Conservation (phyloP, 805 yeast genomes). For the Monosporozyma servazzii region DNA sequence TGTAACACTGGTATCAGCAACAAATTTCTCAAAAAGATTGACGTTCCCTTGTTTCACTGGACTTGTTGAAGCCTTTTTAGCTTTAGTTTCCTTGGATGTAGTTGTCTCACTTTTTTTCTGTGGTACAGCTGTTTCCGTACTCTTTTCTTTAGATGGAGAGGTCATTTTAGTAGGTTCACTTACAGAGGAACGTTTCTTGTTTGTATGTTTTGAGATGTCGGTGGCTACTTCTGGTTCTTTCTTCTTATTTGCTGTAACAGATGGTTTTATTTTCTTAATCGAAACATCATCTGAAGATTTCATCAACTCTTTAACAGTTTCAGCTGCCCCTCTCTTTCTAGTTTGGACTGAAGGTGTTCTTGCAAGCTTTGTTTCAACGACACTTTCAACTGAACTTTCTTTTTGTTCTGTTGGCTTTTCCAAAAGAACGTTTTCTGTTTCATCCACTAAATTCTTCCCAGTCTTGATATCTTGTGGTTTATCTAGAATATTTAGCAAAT, state of each 20-base stretch:
- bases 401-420: background rate
- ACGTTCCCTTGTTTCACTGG: background rate
- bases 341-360: background rate
- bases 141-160: background rate
- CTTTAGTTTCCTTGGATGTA: background rate
- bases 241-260: background rate
- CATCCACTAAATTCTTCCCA: background rate
- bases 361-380: background rate
- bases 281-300: background rate
- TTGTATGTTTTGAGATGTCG: background rate
- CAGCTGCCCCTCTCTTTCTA: background rate
- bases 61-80: background rate
- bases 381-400: background rate
- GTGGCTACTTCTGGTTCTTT: background rate
- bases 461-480: background rate
- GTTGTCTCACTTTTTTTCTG: background rate
- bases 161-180: background rate
- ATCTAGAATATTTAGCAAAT: constrained; percentile 5
- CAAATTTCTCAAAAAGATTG: background rate
- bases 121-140: background rate
- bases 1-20: background rate
- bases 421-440: background rate
- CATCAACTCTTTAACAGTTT: background rate
- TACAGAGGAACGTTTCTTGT: background rate
- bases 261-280: background rate